These are phyloP conservation scores for Saitozyma podzolica DNA, from an alignment of 768 basidiomycete genomes.

Conservation along the genomic window DNA sequence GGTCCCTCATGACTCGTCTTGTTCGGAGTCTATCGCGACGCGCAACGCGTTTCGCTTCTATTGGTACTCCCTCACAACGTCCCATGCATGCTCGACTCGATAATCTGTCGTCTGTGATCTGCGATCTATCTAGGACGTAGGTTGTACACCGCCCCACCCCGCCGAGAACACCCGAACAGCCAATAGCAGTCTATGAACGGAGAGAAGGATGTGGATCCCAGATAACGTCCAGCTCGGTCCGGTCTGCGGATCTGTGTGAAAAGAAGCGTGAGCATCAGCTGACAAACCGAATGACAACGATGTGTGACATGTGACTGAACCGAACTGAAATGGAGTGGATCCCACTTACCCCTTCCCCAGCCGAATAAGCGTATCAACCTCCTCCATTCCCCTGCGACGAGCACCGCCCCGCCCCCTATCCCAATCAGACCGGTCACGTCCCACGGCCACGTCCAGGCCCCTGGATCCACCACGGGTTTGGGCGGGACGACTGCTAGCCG, in stretches of 20 bases:
- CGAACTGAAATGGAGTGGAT: not conserved
- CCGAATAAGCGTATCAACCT: constrained; percentile 10
- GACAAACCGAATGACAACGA: not conserved
- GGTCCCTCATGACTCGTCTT: no score
- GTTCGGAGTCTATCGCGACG: no score
- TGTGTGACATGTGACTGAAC: not conserved
- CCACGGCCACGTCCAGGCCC: not conserved
- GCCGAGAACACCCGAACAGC: not conserved
- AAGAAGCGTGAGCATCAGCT: constrained; percentile 1
- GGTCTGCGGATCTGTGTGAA: constrained; percentile 8
- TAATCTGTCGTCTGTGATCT: no score
- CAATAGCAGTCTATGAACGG: constrained; percentile 1
- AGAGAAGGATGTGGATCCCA: constrained; percentile 4
- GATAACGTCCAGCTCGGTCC: constrained; percentile 8
- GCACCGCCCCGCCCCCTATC: constrained; percentile 1
- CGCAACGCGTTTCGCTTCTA: no score
- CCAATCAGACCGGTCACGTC: constrained; percentile 1
- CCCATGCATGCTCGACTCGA: no score
- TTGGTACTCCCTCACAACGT: no score
- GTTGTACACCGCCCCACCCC: no score
- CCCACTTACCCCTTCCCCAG: constrained; percentile 3
- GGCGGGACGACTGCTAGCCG: constrained; percentile 3
- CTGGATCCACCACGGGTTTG: not conserved
- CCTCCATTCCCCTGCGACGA: not conserved
- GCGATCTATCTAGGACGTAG: no score